These are phyloP conservation scores for Scedosporium minutisporum DNA, from an alignment of 2,329 filamentous ascomycete genomes.

Conservation along the genomic window DNA sequence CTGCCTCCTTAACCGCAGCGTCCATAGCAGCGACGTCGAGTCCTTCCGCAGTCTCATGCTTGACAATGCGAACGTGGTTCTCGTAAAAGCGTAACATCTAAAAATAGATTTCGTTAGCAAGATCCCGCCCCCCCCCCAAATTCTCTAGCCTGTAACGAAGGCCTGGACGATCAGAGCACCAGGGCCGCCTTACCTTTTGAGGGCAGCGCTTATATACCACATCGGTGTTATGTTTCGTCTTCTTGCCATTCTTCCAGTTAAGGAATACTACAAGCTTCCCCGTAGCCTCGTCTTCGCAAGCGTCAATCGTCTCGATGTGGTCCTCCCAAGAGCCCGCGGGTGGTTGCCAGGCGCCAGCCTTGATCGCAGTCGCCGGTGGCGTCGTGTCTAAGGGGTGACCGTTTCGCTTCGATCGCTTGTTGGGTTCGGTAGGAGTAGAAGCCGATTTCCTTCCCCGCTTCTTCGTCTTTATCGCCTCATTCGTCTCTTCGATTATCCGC, in stretches of 20 bases:
- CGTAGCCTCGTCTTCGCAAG: conserved; percentile 55
- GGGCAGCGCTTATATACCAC: conserved; percentile 68
- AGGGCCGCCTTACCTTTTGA: conserved; percentile 40
- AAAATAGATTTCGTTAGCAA: conserved; percentile 7
- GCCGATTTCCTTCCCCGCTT: conserved; percentile 43
- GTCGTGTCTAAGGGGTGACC: conserved; percentile 39
- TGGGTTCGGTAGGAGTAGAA: conserved; percentile 22
- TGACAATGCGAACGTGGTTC: conserved; percentile 44
- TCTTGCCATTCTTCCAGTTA: conserved; percentile 63
- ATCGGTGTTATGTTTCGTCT: conserved; percentile 61
- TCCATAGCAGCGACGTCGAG: background rate
- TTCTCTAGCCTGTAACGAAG: no score
- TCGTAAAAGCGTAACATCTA: conserved; percentile 54
- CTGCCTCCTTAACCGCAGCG: background rate
- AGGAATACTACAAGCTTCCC: conserved; percentile 58
- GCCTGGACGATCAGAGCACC: no score
- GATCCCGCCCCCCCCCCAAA: no score
- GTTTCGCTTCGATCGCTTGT: conserved; percentile 30
- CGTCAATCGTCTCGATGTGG: conserved; percentile 59
- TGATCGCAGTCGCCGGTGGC: conserved; percentile 34
- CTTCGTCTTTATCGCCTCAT: conserved; percentile 40
- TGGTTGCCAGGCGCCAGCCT: conserved; percentile 43
- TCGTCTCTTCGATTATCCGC: conserved; percentile 39
- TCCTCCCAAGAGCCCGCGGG: conserved; percentile 72
- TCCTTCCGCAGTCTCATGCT: conserved; percentile 19